These are phyloP conservation scores for Candida pseudoviswanathii DNA, from an alignment of 1,139 yeast species.

Conservation along the genomic window DNA sequence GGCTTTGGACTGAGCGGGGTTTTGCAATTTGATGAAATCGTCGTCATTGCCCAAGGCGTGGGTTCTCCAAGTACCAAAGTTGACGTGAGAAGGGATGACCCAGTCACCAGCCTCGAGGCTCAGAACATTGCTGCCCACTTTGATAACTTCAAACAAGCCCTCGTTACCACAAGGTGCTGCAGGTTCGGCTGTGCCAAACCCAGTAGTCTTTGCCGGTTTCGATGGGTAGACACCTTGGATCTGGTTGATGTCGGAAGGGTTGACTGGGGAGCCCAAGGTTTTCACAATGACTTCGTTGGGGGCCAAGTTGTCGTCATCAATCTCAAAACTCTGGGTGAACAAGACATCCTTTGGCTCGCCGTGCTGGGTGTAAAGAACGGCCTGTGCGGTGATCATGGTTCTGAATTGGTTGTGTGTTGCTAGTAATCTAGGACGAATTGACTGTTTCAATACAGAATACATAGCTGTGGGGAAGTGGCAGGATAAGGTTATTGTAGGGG, in stretches of 20 bases:
- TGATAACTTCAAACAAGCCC: slow-evolving; percentile 83
- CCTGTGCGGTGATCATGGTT: slow-evolving; percentile 55
- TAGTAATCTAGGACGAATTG: slow-evolving; percentile 5
- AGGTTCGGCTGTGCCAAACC: slow-evolving; percentile 34
- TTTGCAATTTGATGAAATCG: slow-evolving; percentile 56
- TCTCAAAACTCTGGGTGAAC: slow-evolving; percentile 51
- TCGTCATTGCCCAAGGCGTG: slow-evolving; percentile 60
- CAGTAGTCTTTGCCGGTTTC: slow-evolving; percentile 34
- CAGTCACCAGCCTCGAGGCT: slow-evolving; percentile 74
- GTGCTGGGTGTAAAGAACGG: slow-evolving; percentile 57
- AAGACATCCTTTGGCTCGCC: slow-evolving; percentile 64
- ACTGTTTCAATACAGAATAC: slow-evolving; percentile 11
- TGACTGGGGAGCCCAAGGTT: slow-evolving; percentile 81
- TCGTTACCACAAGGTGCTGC: slow-evolving; percentile 60
- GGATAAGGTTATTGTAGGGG: too few relatives aligned
- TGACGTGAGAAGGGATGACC: slow-evolving; percentile 82
- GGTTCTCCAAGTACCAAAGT: slow-evolving; percentile 95
- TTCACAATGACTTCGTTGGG: slow-evolving; percentile 54
- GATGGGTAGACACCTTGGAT: slow-evolving; percentile 46
- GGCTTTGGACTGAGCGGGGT: slow-evolving; percentile 36
- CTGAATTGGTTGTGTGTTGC: slow-evolving; percentile 21
- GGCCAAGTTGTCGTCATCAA: slow-evolving; percentile 46
- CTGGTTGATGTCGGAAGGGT: slow-evolving; percentile 47
- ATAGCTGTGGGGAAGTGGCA: slow-evolving; percentile 6
- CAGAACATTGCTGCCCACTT: slow-evolving; percentile 60